Evolutionary conservation across 108 stramenopile species (phyloP).

Genomic region (Cylindrotheca fusiformis): DNA sequence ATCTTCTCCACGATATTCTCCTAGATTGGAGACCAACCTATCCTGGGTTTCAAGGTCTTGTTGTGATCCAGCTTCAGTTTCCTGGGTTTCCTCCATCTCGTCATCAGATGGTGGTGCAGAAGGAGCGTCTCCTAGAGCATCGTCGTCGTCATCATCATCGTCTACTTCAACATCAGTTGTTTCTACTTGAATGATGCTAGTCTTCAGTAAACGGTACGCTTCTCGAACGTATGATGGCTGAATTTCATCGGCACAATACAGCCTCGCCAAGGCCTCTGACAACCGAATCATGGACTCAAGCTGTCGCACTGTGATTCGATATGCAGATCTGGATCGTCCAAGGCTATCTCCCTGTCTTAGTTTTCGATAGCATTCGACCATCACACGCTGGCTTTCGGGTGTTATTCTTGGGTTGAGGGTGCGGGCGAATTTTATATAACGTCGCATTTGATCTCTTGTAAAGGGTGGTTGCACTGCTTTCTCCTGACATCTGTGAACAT

Average conservation of each 20-base stretch:
- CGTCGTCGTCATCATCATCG: constrained; percentile 77
- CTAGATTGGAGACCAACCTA: constrained; percentile 27
- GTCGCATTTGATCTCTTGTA: constrained; percentile 82
- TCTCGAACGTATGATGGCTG: constrained; percentile 88
- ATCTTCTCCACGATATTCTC: constrained; percentile 36
- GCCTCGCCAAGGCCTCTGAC: constrained; percentile 93
- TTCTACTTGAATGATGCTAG: constrained; percentile 97
- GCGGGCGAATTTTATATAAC: constrained; percentile 95
- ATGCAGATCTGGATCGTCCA: constrained; percentile 92
- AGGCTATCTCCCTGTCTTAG: constrained; percentile 94
- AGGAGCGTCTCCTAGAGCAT: constrained; percentile 30
- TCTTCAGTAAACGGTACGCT: constrained; percentile 92
- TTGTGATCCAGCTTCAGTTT: constrained; percentile 9
- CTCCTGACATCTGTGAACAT: constrained; percentile 83
- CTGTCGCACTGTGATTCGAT: constrained; percentile 99
- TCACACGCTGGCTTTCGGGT: constrained; percentile 65
- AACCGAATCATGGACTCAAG: constrained; percentile 97
- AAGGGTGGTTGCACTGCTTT: constrained; percentile 77
- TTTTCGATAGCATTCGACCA: constrained; percentile 97
- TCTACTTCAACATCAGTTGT: constrained; percentile 94
- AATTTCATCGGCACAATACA: constrained; percentile 90
- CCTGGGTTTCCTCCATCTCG: constrained; percentile 18
- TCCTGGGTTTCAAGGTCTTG: constrained; percentile 17
- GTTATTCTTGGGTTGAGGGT: constrained; percentile 90
- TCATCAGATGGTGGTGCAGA: constrained; percentile 4